Evolutionary conservation across 352 stramenopile species (phyloP), one percentile per base, ranked within the genome.

Genomic region (Pelagophyceae sp.): DNA sequence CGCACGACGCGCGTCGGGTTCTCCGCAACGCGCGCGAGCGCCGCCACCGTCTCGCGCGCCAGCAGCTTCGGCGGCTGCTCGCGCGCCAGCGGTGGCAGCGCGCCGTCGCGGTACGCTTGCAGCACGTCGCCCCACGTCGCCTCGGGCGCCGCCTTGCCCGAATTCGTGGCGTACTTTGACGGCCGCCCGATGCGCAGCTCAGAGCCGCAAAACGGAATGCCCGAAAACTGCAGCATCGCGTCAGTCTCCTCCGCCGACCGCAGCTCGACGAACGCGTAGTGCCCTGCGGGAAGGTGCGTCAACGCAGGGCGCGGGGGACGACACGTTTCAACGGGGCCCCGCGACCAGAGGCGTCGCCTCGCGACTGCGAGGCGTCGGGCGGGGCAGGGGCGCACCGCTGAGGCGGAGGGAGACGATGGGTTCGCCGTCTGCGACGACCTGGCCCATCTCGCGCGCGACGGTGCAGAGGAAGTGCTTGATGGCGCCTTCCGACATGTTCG

Each of bases 231-330:
- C n/a, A 94, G 81, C 31, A 90, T 86, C 81, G 89, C 87, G 19
- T 83, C 86, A 1, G 88, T 84, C 67, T 93, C 90, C 75, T 91
- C 81, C 0, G 84, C 80, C 0, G 81, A 87, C 38, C 86, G 75
- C 29, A 90, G 75, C 79, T 93, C 88, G 31, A 94, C 84, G 82
- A 94, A 94, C 0, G 87, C 86, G 84, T 91, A 93, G 77, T 93
- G 93, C 0, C 87, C 89, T 37, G 38, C 80, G n/a, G 23, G 82
- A 69, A 35, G 79, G 72, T 11, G 78, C 71, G 31, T 75, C 63
- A 29, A 84, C 71, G n/a, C n/a, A n/a, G n/a, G n/a, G n/a, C n/a
- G n/a, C n/a, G n/a, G n/a, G n/a, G n/a, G n/a, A n/a, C n/a, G n/a
- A n/a, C n/a, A n/a, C n/a, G n/a, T n/a, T n/a, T n/a, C n/a, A n/a